phyloP scores from a whole-genome alignment of 2,329 filamentous ascomycete genomes.

The Penicillium paneum region DNA sequence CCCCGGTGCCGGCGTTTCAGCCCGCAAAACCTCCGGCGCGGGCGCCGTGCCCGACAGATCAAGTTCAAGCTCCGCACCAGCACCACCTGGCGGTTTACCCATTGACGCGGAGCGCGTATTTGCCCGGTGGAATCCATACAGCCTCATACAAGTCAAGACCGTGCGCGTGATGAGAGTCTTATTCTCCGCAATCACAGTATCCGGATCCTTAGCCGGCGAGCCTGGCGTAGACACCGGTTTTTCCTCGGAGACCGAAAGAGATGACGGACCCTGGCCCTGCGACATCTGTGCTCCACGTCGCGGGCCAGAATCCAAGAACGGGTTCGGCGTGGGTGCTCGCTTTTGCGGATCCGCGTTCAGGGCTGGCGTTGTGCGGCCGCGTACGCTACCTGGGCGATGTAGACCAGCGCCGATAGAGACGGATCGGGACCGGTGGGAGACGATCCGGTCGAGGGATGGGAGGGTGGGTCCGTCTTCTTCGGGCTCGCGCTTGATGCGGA shows the following conservation, averaged over 20 bases:
- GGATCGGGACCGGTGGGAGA: constrained; percentile 32
- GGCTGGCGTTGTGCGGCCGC: constrained; percentile 13
- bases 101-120: constrained; percentile 20
- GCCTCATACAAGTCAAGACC: constrained; percentile 44
- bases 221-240: constrained; percentile 16
- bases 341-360: constrained; percentile 21
- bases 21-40: constrained; percentile 11
- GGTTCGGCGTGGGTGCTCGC: constrained; percentile 25
- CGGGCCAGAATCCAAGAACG: constrained; percentile 21
- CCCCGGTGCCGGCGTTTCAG: constrained; percentile 20
- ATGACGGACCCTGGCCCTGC: constrained; percentile 11
- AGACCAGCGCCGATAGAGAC: constrained; percentile 31
- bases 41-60: constrained; percentile 11
- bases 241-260: constrained; percentile 13
- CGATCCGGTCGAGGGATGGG: constrained; percentile 29
- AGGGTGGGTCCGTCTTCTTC: constrained; percentile 29
- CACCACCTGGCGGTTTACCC: constrained; percentile 9
- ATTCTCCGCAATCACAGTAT: constrained; percentile 36
- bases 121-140: constrained; percentile 43
- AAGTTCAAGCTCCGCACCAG: constrained; percentile 9
- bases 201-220: constrained; percentile 27
- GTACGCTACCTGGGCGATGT: constrained; percentile 19
- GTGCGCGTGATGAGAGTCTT: constrained; percentile 43
- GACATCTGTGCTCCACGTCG: constrained; percentile 11
- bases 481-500: constrained; percentile 37